Conservation (phyloP, 2,329 filamentous ascomycete species). For the Colletotrichum agaves region DNA sequence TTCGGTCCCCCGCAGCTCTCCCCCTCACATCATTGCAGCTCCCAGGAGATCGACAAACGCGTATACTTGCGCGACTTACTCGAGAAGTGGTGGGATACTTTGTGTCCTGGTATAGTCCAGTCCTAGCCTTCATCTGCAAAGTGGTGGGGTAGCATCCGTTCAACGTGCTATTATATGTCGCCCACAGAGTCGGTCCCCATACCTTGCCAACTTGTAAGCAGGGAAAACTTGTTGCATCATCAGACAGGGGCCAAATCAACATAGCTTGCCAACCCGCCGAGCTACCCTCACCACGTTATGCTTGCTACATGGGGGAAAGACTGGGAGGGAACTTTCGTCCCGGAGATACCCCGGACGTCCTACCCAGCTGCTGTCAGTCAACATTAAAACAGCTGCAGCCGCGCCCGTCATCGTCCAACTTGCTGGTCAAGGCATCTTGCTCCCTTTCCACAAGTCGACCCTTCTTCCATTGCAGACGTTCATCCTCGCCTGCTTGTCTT, state of each 20-base stretch:
- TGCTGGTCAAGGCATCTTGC: not conserved
- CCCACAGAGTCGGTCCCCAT: slow-evolving; percentile 21
- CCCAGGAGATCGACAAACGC: not conserved
- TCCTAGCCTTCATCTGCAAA: slow-evolving; percentile 6
- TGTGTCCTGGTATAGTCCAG: not conserved
- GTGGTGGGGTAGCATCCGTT: slow-evolving; percentile 22
- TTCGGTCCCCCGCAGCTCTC: not conserved
- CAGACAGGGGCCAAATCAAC: slow-evolving; percentile 20
- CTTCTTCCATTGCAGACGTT: not conserved
- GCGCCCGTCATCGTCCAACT: not conserved
- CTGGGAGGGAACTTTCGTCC: not conserved
- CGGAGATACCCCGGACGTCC: slow-evolving; percentile 14
- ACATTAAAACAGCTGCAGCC: slow-evolving; percentile 28
- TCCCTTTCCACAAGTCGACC: slow-evolving; percentile 11
- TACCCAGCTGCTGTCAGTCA: slow-evolving; percentile 17
- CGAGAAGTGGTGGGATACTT: slow-evolving; percentile 6
- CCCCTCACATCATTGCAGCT: not conserved
- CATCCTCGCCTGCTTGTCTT: not conserved
- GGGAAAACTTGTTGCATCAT: slow-evolving; percentile 35
- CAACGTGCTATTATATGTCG: slow-evolving; percentile 12
- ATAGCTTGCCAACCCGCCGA: slow-evolving; percentile 1
- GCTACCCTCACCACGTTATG: slow-evolving; percentile 19
- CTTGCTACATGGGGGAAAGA: not conserved
- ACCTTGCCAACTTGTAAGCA: slow-evolving; percentile 7
- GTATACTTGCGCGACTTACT: not conserved